Base-by-base conservation (phyloP, 352 stramenopile species). In the Globisporangium abappressorium region DNA sequence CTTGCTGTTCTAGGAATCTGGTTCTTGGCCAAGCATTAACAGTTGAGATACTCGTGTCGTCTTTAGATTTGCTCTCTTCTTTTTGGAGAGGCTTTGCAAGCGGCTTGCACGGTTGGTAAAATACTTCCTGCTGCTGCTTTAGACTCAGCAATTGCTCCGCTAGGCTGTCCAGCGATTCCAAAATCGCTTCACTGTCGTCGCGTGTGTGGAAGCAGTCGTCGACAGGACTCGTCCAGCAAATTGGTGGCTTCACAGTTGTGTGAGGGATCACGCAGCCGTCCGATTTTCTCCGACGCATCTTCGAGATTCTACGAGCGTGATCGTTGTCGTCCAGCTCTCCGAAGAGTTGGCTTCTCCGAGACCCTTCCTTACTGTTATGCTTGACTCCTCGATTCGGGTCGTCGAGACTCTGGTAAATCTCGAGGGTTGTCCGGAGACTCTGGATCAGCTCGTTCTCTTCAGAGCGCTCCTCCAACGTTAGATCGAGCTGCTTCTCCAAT, bases 381-480 rank as follows among this genome's bases (percentile, higher is more conserved):
- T 78, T 76, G 2, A 33, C 38, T 5, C 22, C 59, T 6, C 26
- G 49, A 9, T 49, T 78, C 14, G 81, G 81, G 33, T 90, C 78
- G 22, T 86, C 79, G 2, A 89, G 68, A 14, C 70, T 79, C 72
- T 92, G 81, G 49, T 92, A 92, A 14, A 82, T 76, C 49, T 82
- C 72, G 26, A 92, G 72, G 3, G 80, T 90, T 28, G 81, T 71
- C 22, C 77, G 79, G 9, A 92, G 69, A 46, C 83, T 92, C 64
- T 89, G 64, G 63, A 90, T 87, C 38, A 92, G 57, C 20, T 81
- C 72, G 12, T 72, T 72, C 38, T 89, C 81, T 57, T 92, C 83
- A 14, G 57, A 57, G 11, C 77, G 65, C 46, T 92, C 83, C 47
- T 79, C 70, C 1, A 65, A 38, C 0, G 59, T 71, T 24, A 75